A percentile compares a stretch with the other conserved stretches of the same genome.
phyloP scores from a whole-genome alignment of 169 alveolate species.

The Plasmodium cynomolgi region DNA sequence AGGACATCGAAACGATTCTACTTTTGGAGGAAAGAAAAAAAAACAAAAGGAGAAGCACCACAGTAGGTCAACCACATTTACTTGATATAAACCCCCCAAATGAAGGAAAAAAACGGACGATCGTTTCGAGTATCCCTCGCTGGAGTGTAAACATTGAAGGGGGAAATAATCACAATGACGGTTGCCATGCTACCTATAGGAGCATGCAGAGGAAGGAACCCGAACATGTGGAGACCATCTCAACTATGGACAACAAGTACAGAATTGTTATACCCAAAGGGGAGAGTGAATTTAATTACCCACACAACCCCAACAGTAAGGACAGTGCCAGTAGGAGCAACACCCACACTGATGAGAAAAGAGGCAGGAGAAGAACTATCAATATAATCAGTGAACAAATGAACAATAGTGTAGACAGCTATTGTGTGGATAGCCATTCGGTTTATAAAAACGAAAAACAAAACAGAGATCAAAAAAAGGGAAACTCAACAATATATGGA shows the following conservation, averaged over 20 bases:
- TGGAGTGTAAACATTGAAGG: neutral
- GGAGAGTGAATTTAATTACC: neutral
- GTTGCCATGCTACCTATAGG: neutral
- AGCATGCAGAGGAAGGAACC: neutral
- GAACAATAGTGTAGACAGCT: neutral
- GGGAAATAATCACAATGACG: neutral
- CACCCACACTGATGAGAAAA: neutral
- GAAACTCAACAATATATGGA: constrained; percentile 3
- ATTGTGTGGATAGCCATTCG: neutral
- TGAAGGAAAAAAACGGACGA: neutral
- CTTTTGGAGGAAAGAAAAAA: neutral
- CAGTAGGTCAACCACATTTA: neutral
- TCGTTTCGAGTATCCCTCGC: neutral
- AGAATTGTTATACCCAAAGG: constrained; percentile 2
- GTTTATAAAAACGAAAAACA: neutral
- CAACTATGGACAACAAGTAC: constrained; percentile 6
- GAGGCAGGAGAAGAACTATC: constrained; percentile 2
- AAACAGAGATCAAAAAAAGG: neutral
- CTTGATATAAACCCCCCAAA: neutral
- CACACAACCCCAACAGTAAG: neutral
- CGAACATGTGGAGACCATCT: neutral
- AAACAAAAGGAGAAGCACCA: constrained; percentile 10
- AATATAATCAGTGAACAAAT: neutral
- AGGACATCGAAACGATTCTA: constrained; percentile 51
- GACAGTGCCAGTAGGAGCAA: neutral